These are phyloP conservation scores for Pugionium dolabratum DNA, from an alignment of 345 rosid species.

Conservation along the genomic window DNA sequence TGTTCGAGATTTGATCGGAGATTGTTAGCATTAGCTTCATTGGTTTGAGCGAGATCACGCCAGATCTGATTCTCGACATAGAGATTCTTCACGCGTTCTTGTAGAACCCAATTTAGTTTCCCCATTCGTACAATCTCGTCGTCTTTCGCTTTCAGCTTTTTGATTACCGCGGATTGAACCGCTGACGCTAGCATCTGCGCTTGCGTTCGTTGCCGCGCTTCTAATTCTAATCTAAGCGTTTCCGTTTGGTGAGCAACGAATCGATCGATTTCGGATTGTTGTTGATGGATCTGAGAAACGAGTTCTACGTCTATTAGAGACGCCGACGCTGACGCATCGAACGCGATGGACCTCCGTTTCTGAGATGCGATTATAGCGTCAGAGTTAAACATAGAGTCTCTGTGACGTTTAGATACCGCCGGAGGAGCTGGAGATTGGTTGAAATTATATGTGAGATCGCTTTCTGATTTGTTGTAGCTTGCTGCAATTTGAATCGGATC, in stretches of 20 bases:
- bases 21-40: constrained; percentile 69
- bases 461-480: constrained; percentile 50
- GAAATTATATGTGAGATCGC: constrained; percentile 52
- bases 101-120: constrained; percentile 66
- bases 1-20: constrained; percentile 63
- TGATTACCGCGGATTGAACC: constrained; percentile 46
- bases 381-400: constrained; percentile 50
- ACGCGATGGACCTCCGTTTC: constrained; percentile 40
- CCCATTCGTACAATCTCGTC: constrained; percentile 67
- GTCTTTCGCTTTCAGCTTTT: constrained; percentile 63
- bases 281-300: constrained; percentile 51
- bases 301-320: constrained; percentile 47
- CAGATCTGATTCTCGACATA: constrained; percentile 67
- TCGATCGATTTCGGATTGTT: constrained; percentile 58
- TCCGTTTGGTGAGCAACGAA: constrained; percentile 56
- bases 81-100: constrained; percentile 64
- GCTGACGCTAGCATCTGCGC: constrained; percentile 52
- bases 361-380: constrained; percentile 38
- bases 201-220: constrained; percentile 60
- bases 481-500: constrained; percentile 43
- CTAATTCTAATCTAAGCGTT: constrained; percentile 62
- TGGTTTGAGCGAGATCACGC: constrained; percentile 69
- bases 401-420: constrained; percentile 47
- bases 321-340: constrained; percentile 2
- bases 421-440: constrained; percentile 33